Conservation (phyloP, 1,284 basidiomycete genomes). For the Moesziomyces globuligerus region DNA sequence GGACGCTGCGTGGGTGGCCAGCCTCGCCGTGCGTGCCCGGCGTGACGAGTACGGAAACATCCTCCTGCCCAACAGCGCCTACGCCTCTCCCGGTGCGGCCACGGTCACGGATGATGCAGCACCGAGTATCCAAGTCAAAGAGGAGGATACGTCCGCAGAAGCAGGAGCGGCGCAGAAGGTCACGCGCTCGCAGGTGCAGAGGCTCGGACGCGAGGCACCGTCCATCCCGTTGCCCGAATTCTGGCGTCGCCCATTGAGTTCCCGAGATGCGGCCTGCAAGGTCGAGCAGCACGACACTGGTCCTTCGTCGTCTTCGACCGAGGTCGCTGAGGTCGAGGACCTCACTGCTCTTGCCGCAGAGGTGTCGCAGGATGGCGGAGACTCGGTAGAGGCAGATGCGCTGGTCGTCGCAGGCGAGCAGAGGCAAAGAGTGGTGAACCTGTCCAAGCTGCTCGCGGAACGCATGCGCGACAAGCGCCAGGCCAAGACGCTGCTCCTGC, state of each 20-base stretch:
- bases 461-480: constrained; percentile 29
- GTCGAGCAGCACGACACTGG: neutral
- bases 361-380: neutral
- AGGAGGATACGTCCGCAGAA: neutral
- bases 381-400: neutral
- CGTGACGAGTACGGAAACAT: constrained; percentile 35
- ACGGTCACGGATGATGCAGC: neutral
- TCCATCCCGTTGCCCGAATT: constrained; percentile 28
- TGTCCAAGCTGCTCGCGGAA: constrained; percentile 28
- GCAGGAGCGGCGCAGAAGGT: constrained; percentile 9
- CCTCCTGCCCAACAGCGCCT: constrained; percentile 17
- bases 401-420: neutral
- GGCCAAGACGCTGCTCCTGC: constrained; percentile 23
- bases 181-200: constrained; percentile 21
- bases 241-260: constrained; percentile 9
- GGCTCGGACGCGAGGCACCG: constrained; percentile 17
- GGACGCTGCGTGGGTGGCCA: constrained; percentile 17
- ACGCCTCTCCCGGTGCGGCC: neutral
- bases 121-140: neutral
- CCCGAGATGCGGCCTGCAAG: neutral
- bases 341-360: neutral
- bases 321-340: constrained; percentile 2
- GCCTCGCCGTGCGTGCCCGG: constrained; percentile 14
- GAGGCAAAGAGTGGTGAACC: constrained; percentile 7
- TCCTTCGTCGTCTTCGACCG: neutral